A percentile compares a stretch with the other conserved stretches of the same genome.
These are phyloP conservation scores for Penicillium daleae DNA, from an alignment of 495 filamentous ascomycete genomes.

Conservation along the genomic window DNA sequence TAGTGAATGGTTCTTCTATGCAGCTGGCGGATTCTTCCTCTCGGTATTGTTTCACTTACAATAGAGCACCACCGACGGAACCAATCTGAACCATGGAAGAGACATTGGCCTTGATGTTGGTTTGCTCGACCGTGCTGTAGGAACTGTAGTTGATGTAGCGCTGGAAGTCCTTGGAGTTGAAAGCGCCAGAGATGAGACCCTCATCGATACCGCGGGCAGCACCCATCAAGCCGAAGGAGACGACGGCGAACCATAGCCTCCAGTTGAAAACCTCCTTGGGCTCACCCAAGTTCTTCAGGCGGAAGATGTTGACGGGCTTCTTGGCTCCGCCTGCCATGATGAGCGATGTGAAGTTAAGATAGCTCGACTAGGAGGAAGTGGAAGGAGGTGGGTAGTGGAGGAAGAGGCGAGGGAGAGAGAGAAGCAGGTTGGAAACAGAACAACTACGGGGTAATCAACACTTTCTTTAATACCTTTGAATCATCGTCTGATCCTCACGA, in stretches of 20 bases:
- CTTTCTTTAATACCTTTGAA: constrained; percentile 16
- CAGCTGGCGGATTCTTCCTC: too few relatives aligned
- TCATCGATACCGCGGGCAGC: constrained; percentile 71
- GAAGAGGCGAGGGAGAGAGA: not conserved
- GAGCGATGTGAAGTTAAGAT: not conserved
- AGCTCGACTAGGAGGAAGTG: not conserved
- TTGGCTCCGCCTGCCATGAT: constrained; percentile 61
- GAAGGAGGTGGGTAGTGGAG: not conserved
- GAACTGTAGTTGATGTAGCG: constrained; percentile 58
- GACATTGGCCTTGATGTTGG: constrained; percentile 70
- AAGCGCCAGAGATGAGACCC: constrained; percentile 68
- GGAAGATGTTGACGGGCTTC: constrained; percentile 71
- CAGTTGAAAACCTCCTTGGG: constrained; percentile 66
- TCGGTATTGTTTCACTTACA: constrained; percentile 43
- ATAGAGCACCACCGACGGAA: constrained; percentile 64
- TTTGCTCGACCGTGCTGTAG: constrained; percentile 54
- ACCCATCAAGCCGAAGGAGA: constrained; percentile 70
- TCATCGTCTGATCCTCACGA: constrained; percentile 7
- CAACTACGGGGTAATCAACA: not conserved
- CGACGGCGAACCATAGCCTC: constrained; percentile 65
- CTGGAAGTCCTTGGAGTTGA: constrained; percentile 66
- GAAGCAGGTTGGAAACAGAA: not conserved
- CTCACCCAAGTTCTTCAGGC: constrained; percentile 54
- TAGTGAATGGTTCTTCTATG: too few relatives aligned
- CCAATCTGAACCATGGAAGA: constrained; percentile 76